phyloP scores from a whole-genome alignment of 140 eudicot genomes.

The Flaveria floridana region DNA sequence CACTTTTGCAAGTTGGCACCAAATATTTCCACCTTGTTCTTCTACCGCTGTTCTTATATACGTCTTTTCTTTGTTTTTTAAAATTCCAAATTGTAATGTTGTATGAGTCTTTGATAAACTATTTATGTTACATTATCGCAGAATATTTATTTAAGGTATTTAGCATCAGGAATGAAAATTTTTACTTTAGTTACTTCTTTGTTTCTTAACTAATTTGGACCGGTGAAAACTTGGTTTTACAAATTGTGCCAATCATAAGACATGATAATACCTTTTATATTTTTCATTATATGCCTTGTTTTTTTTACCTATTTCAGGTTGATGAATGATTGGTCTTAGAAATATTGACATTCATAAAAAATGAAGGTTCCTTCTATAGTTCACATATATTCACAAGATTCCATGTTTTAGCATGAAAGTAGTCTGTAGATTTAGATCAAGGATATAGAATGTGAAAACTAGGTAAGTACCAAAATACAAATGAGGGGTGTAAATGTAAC shows the following conservation, averaged over 20 bases:
- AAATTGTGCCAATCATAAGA: not conserved
- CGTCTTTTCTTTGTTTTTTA: not conserved
- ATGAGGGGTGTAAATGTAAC: not conserved
- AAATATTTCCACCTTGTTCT: not conserved
- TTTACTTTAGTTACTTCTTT: not conserved
- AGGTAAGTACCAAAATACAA: not conserved
- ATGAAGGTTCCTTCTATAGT: constrained; percentile 15
- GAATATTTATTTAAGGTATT: not conserved
- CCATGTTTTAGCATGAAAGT: constrained; percentile 3
- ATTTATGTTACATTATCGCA: constrained; percentile 3
- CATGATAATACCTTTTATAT: not conserved
- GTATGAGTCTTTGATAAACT: constrained; percentile 1
- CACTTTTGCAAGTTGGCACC: not conserved
- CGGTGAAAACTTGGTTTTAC: not conserved
- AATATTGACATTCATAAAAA: constrained; percentile 5
- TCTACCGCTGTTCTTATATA: not conserved
- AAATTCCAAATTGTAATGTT: not conserved
- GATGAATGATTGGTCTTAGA: not conserved
- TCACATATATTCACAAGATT: constrained; percentile 1
- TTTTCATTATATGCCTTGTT: not conserved
- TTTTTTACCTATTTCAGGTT: not conserved
- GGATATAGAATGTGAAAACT: constrained; percentile 3
- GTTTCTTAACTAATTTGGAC: constrained; percentile 3
- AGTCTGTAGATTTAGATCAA: not conserved
- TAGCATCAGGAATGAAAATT: not conserved